phyloP scores from a whole-genome alignment of 164 flowering plant genomes.

The Kingdonia uniflora region DNA sequence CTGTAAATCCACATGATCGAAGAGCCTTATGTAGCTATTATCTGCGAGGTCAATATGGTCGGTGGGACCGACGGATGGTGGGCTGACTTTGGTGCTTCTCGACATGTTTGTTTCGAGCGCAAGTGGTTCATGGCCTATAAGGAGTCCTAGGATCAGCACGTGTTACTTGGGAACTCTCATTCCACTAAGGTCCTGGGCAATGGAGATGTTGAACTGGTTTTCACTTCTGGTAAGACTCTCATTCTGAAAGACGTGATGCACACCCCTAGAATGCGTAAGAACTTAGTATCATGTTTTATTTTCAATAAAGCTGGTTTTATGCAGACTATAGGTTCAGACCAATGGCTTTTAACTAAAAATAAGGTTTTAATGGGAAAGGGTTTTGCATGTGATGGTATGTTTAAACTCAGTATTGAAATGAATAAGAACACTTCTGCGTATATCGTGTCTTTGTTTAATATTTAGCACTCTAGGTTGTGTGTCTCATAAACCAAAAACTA shows the following conservation, averaged over 20 bases:
- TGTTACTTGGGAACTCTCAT: neutral
- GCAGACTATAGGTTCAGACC: neutral
- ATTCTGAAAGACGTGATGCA: conserved; percentile 1
- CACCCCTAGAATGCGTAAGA: too few species aligned
- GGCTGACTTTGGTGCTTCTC: neutral
- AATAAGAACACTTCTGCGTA: too few species aligned
- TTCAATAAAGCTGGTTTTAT: conserved; percentile 5
- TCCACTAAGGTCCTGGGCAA: neutral
- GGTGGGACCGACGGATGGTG: neutral
- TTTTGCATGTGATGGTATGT: conserved; percentile 3
- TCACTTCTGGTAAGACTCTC: neutral
- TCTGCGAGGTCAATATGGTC: neutral
- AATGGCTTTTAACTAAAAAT: conserved; percentile 5
- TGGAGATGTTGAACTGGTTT: neutral
- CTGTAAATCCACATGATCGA: neutral
- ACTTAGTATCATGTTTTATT: neutral
- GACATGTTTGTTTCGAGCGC: neutral
- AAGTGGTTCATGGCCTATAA: neutral
- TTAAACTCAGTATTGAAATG: neutral
- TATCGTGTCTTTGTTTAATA: neutral
- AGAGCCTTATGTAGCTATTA: neutral
- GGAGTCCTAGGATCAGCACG: neutral
- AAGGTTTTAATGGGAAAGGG: conserved; percentile 5
- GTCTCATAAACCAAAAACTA: conserved; percentile 1
- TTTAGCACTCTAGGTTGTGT: conserved; percentile 11